Base-by-base conservation (phyloP, 495 filamentous ascomycete genomes). In the Oleoguttula mirabilis region DNA sequence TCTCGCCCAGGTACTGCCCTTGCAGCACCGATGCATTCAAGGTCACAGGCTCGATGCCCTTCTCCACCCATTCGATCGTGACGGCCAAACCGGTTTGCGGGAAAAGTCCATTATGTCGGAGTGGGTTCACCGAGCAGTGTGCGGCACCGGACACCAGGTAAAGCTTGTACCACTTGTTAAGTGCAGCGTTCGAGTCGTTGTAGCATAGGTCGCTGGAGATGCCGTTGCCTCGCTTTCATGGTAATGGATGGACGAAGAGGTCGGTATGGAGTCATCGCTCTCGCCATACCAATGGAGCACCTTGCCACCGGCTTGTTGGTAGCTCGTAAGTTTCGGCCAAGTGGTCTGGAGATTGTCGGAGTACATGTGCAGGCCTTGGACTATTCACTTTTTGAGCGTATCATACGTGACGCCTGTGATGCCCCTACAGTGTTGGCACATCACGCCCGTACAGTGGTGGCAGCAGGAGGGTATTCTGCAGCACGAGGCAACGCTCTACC, bases 51-150 rank as follows among this genome's bases (percentile, higher is more conserved):
- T 58, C 50, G 2, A 61, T 46, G 10, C 59, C 68, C 6, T 68
- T 60, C 45, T 71, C 68, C 11, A 70, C 71, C 71, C 70, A 73
- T 17, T 67, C 52, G 32, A 72, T 72, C 15, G 72, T 57, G 23
- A 45, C 60, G 37, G 56, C 54, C 11, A 74, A 45, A 15, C 60
- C 67, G 11, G 57, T 61, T 34, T 66, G 54, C 1, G 70, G 70
- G 48, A 58, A 73, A 0, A 63, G 60, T 4, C 65, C 67, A 25
- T 63, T 63, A 2, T 65, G 64, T 50, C 64, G 57, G 11, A 59
- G 43, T 0, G 37, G 10, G 40, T 66, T 72, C 0, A 61, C 41
- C 0, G 52, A 52, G 38, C 70, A 75, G 56, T 74, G 68, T 0
- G 56, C 64, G 0, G 65, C 71, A n/a, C 71, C 70, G 2, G 72